Conservation (phyloP, 768 basidiomycete species). For the Kwoniella europaea region DNA sequence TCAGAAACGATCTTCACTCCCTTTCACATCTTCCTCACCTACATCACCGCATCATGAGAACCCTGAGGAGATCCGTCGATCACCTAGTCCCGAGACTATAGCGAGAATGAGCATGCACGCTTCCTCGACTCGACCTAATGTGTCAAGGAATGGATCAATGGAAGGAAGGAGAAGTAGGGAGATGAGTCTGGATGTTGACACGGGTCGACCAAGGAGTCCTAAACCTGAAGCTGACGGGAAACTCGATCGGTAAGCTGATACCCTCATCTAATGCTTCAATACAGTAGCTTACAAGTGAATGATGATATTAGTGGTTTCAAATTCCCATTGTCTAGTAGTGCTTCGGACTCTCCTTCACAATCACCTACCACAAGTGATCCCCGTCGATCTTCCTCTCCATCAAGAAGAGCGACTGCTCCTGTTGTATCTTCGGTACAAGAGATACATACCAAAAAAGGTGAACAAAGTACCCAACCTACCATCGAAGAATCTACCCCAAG, state of each 20-base stretch:
- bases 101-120: constrained; percentile 55
- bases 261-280: not conserved
- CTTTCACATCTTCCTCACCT: constrained; percentile 46
- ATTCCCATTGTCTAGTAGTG: constrained; percentile 43
- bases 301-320: constrained; percentile 43
- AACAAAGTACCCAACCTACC: not conserved
- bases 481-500: not conserved
- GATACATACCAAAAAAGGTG: not conserved
- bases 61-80: constrained; percentile 28
- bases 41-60: constrained; percentile 57
- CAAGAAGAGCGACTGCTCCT: constrained; percentile 10
- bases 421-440: constrained; percentile 6
- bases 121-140: not conserved
- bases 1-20: constrained; percentile 47
- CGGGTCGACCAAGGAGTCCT: constrained; percentile 49
- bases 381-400: constrained; percentile 11
- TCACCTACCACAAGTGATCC: constrained; percentile 10
- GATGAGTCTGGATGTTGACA: constrained; percentile 32
- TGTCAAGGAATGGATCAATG: constrained; percentile 20
- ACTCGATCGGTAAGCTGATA: constrained; percentile 45
- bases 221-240: constrained; percentile 57
- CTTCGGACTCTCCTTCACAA: constrained; percentile 19
- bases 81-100: constrained; percentile 55
- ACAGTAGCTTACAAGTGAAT: not conserved
- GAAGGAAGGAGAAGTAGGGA: constrained; percentile 32